phyloP scores from a whole-genome alignment of 257 asterid species.

The Cordia subcordata region DNA sequence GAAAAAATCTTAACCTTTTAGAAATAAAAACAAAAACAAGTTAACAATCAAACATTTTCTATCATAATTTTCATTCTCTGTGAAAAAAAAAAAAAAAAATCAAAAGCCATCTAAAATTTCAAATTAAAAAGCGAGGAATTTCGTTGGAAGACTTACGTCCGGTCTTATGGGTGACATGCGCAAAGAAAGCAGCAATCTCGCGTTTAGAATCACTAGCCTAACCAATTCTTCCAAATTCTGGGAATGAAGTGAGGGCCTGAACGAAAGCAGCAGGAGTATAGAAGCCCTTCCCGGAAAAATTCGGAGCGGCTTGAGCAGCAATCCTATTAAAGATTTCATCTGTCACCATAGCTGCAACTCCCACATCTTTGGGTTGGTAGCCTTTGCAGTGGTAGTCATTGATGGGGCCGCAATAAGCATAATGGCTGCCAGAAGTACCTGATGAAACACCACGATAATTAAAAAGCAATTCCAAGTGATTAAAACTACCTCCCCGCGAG shows the following conservation, averaged over 20 bases:
- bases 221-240: constrained; percentile 38
- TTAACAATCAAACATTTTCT: too few relatives aligned
- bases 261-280: constrained; percentile 38
- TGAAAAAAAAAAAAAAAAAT: too few relatives aligned
- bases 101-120: too few relatives aligned
- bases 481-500: too few relatives aligned
- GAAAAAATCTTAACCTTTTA: too few relatives aligned
- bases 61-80: too few relatives aligned
- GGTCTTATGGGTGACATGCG: constrained; percentile 50
- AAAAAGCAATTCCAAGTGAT: too few relatives aligned
- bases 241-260: constrained; percentile 26
- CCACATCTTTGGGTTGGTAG: constrained; percentile 8
- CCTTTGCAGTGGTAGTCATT: constrained; percentile 41
- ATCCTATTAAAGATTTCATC: constrained; percentile 29
- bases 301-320: constrained; percentile 25
- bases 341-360: constrained; percentile 16
- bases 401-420: constrained; percentile 36
- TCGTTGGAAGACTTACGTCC: constrained; percentile 33
- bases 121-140: not conserved
- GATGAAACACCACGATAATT: too few relatives aligned
- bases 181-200: constrained; percentile 54
- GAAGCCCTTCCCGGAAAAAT: constrained; percentile 35
- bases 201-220: constrained; percentile 31
- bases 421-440: too few relatives aligned
- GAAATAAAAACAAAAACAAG: too few relatives aligned